Percentiles rank a stretch among this genome's conserved stretches.
Conservation (phyloP, 495 filamentous ascomycete genomes). For the Aspergillus conjunctus region DNA sequence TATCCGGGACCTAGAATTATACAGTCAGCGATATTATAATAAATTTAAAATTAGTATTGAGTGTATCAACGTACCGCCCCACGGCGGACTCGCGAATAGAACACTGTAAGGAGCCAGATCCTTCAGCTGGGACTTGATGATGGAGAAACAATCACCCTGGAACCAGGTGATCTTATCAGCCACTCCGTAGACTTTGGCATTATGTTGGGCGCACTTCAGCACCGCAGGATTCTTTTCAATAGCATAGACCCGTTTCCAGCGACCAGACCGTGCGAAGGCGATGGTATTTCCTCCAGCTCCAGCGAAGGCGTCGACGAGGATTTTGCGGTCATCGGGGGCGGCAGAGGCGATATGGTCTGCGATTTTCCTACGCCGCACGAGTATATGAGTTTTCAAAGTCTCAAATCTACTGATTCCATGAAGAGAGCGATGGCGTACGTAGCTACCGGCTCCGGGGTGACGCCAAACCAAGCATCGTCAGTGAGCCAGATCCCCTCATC, state of each 20-base stretch:
- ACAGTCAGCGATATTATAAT: neutral
- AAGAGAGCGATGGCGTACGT: slow-evolving; percentile 52
- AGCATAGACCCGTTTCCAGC: slow-evolving; percentile 80
- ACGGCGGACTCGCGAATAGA: slow-evolving; percentile 90
- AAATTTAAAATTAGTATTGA: neutral
- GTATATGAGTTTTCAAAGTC: neutral
- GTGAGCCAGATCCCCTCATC: slow-evolving; percentile 88
- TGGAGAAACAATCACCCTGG: slow-evolving; percentile 76
- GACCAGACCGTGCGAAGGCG: slow-evolving; percentile 76
- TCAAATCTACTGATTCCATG: neutral
- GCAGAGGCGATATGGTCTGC: slow-evolving; percentile 67
- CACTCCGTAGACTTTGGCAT: slow-evolving; percentile 87
- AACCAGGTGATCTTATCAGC: slow-evolving; percentile 78
- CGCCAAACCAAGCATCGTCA: slow-evolving; percentile 90
- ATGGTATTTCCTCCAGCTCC: slow-evolving; percentile 96
- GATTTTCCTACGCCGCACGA: slow-evolving; percentile 62
- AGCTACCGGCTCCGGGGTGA: slow-evolving; percentile 90
- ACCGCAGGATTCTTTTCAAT: slow-evolving; percentile 80
- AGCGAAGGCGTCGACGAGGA: slow-evolving; percentile 83
- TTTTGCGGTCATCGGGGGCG: slow-evolving; percentile 52
- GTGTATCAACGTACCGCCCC: slow-evolving; percentile 68
- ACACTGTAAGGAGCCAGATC: slow-evolving; percentile 58
- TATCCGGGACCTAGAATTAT: slow-evolving; percentile 68
- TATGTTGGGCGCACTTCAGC: slow-evolving; percentile 86
- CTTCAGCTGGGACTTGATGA: slow-evolving; percentile 53